Evolutionary conservation across 2,329 filamentous ascomycete genomes (phyloP).

Genomic region (Aspergillus uvarum): DNA sequence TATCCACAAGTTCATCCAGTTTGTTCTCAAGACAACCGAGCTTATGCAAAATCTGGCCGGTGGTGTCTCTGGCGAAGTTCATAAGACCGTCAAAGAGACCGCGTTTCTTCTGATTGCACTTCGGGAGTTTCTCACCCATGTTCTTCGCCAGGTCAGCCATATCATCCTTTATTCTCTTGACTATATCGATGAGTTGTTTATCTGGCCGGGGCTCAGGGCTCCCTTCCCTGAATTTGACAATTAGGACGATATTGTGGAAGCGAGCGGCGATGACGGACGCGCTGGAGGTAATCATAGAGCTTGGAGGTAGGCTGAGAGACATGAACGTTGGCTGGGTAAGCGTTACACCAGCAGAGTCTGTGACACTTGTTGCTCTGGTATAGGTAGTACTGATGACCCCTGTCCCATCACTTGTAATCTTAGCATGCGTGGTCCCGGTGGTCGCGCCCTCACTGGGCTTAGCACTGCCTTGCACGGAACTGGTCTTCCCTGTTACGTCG

Average conservation of each 20-base stretch:
- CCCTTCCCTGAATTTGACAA: not conserved
- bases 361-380: too few relatives aligned
- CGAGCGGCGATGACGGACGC: not conserved
- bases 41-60: not conserved
- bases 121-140: not conserved
- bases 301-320: not conserved
- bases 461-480: too few relatives aligned
- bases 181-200: not conserved
- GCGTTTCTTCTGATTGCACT: not conserved
- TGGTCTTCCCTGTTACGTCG: too few relatives aligned
- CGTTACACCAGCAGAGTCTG: not conserved
- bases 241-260: not conserved
- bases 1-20: not conserved
- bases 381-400: too few relatives aligned
- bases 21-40: not conserved
- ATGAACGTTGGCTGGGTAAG: not conserved
- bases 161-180: not conserved
- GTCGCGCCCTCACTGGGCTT: too few relatives aligned
- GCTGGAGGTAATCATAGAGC: not conserved
- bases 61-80: not conserved
- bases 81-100: not conserved
- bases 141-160: not conserved
- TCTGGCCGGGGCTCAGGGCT: not conserved
- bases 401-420: too few relatives aligned
- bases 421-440: too few relatives aligned